Base-by-base conservation (phyloP, 1,284 basidiomycete genomes). In the Moesziomyces sp. region DNA sequence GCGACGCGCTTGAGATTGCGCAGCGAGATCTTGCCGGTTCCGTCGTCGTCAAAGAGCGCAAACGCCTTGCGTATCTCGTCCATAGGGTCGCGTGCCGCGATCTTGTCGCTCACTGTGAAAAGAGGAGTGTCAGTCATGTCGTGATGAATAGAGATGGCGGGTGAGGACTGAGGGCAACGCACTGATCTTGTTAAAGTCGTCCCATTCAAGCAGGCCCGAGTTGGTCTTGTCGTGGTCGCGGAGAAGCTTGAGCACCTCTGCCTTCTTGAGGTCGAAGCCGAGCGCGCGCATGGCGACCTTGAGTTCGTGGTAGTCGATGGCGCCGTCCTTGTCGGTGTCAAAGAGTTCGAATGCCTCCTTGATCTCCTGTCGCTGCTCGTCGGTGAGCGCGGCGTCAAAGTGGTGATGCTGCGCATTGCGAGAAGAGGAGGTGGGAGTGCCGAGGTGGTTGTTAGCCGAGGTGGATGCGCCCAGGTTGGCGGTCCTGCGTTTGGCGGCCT, bases 321-420 rank as follows among this genome's bases (percentile, higher is more conserved):
- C 90, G n/a, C 94, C 93, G 82, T 99, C 96, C 87, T 97, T 97
- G 88, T 99, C 96, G 35, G 94, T 93, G 86, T 99, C 97, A 83
- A 99, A 99, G 59, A 99, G 90, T 85, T 98, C 95, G 83, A 99
- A 99, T 0, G 97, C 97, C 84, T 99, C 97, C 84, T 94, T 94
- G 78, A 99, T 97, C 86, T 99, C 96, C 82, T 94, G 91, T 79
- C 93, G 92, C 85, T 98, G 95, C 84, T 98, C 95, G 61, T 97
- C 95, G 3, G 91, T 90, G 45, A 98, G 89, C 3, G 58, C 63
- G 21, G 58, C 52, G 30, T 65, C 62, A 52, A 61, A 59, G 48
- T 73, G 64, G 46, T 73, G 64, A 38, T 73, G 64, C 42, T 73
- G 59, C 30, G 62, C 45, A 10, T 61, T 65, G 40, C 68, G 58